Base-by-base conservation (phyloP, 2,329 filamentous ascomycete genomes). In the Venturia nashicola region DNA sequence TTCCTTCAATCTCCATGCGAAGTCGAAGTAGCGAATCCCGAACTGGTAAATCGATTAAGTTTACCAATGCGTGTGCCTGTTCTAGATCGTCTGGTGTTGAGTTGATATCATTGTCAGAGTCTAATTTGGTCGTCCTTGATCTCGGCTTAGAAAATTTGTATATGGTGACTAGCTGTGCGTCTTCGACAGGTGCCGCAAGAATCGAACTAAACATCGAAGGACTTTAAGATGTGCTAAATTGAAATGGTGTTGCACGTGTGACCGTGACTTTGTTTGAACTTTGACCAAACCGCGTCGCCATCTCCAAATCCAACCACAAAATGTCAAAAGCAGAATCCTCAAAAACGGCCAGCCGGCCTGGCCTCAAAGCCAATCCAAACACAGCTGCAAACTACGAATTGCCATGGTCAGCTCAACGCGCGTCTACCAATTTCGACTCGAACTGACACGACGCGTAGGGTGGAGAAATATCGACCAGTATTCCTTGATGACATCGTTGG, bases 401-500 rank as follows among this genome's bases (percentile, higher is more conserved):
- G 64, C 90, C 90, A 77, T 94, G 89, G 89, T 91, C 78, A 65
- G 74, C 69, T 36, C 51, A 59, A 23, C 43, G 40, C 14, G 55
- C 27, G 42, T 36, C 40, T 39, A 14, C 62, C 36, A 34, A 54
- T 48, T 20, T 61, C 14, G 23, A 51, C 20, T 18, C 43, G 4
- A 62, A 27, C 54, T 61, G 20, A 36, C 62, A n/a, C 32, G 23
- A 68, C 23, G 14, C 54, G 61, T 65, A 97, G 93, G 94, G 94
- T 99, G 66, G 94, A 99, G 77, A 99, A 99, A 76, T 99, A 97
- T 79, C 85, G 94, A 46, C 94, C 94, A 0, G 83, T 96, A 62
- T 95, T 95, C 76, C 86, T 99, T 39, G 91, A 97, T 77, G 93
- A 99, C 78, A 87, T 99, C 62, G 94, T 99, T 63, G 94, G 94